These are phyloP conservation scores for Amauroascus verrucosus DNA, from an alignment of 2,329 filamentous ascomycete species.

Conservation along the genomic window DNA sequence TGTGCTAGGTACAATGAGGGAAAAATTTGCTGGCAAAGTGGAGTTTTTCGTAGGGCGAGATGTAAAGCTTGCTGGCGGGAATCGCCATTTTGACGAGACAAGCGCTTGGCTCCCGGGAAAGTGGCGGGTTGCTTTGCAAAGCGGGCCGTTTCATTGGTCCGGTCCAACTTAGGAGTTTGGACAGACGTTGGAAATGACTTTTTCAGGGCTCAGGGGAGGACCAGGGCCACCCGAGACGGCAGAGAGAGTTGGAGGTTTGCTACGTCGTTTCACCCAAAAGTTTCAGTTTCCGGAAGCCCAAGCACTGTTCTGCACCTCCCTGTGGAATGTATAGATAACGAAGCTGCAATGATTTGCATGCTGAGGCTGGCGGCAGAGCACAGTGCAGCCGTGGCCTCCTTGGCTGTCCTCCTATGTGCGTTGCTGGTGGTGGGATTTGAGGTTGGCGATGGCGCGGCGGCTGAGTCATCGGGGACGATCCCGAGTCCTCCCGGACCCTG, in stretches of 20 bases:
- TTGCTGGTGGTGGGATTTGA: not conserved
- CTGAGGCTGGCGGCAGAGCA: not conserved
- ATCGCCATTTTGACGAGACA: not conserved
- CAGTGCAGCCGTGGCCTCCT: not conserved
- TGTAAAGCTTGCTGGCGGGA: not conserved
- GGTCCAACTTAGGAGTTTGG: not conserved
- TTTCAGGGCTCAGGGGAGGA: not conserved
- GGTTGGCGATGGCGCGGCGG: not conserved
- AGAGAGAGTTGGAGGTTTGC: not conserved
- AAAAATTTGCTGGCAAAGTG: not conserved
- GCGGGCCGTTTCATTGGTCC: not conserved
- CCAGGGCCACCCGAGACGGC: not conserved
- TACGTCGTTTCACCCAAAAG: not conserved
- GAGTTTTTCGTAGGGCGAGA: not conserved
- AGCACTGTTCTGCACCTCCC: not conserved
- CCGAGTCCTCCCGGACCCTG: not conserved
- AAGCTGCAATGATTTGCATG: not conserved
- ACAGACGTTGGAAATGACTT: not conserved
- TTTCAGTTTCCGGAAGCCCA: not conserved
- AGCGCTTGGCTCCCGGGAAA: slow-evolving; percentile 2
- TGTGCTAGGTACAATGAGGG: not conserved
- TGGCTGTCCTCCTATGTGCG: not conserved
- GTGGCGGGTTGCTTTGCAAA: not conserved
- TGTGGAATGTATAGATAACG: not conserved
- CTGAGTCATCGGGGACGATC: not conserved